These are phyloP conservation scores for Pythium brassicae DNA, from an alignment of 352 stramenopile species.

Conservation along the genomic window DNA sequence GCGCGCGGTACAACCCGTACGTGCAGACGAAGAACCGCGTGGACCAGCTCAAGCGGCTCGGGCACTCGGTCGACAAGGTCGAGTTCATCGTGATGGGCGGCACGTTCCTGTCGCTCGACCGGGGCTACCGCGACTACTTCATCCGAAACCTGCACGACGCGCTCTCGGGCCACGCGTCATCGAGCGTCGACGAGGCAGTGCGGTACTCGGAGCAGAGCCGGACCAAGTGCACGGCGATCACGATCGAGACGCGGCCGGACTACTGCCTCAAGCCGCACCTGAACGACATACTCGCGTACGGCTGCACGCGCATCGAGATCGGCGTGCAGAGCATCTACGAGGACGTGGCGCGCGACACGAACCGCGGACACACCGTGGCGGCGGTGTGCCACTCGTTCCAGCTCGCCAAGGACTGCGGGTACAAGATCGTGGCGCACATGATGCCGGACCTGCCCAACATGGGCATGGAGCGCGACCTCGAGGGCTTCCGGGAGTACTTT, in stretches of 20 bases:
- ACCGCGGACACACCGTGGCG: slow-evolving; percentile 93
- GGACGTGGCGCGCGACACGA: slow-evolving; percentile 89
- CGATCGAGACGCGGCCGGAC: slow-evolving; percentile 96
- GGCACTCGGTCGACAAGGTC: slow-evolving; percentile 95
- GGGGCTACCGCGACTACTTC: slow-evolving; percentile 95
- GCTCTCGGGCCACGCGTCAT: slow-evolving; percentile 90
- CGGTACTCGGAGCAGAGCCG: slow-evolving; percentile 90
- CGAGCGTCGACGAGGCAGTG: slow-evolving; percentile 90
- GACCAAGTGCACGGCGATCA: slow-evolving; percentile 91
- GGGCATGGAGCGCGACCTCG: slow-evolving; percentile 93
- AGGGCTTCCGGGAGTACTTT: slow-evolving; percentile 96
- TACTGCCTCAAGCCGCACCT: slow-evolving; percentile 97
- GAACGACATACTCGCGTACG: slow-evolving; percentile 96
- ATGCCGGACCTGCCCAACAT: slow-evolving; percentile 98
- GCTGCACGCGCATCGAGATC: slow-evolving; percentile 97
- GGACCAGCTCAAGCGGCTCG: slow-evolving; percentile 80
- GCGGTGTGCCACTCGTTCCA: slow-evolving; percentile 81
- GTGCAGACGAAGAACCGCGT: slow-evolving; percentile 92
- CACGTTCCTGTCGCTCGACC: slow-evolving; percentile 95
- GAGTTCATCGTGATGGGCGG: slow-evolving; percentile 99
- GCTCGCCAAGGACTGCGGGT: slow-evolving; percentile 93
- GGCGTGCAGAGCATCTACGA: slow-evolving; percentile 97
- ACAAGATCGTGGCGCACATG: slow-evolving; percentile 98
- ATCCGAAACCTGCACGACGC: slow-evolving; percentile 96
- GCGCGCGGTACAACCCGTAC: slow-evolving; percentile 94